Base-by-base conservation (phyloP, 352 stramenopile genomes). In the Globisporangium heterothallicum region DNA sequence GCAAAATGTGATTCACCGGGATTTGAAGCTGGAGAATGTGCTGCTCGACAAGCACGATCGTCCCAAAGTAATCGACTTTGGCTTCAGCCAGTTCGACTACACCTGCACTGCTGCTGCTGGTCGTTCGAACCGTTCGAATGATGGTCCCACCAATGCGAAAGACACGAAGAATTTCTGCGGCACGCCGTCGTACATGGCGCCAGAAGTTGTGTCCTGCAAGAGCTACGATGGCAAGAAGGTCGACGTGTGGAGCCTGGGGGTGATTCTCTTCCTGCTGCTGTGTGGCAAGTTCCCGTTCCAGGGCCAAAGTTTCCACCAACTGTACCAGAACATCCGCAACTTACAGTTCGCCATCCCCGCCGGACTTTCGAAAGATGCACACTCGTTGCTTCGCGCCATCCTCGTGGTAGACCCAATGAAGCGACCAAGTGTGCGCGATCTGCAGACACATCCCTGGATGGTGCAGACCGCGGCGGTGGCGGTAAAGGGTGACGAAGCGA, bases 271-370 rank as follows among this genome's bases (percentile, higher is more conserved):
- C 42, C 35, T 80, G 24, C 48, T 84, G 41, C 49, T 84, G 1
- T 78, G 64, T 6, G 73, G 70, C 6, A 59, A 60, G 10, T 74
- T 76, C 22, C 73, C 73, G n/a, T 98, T 98, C 64, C 97, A 98
- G 55, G 66, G 59, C 14, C 26, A 44, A 9, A 90, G 70, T n/a
- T 52, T 86, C 26, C 59, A 68, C 10, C 64, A 80, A 10, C 48
- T 80, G 9, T 75, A 78, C 55, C 55, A 67, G 40, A 68, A 64
- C 9, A 75, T 75, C 40, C 59, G 65, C 12, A 55, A 22, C 1
- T 42, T 52, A 4, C 32, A 26, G 32, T 48, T 62, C 21, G 19
- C 46, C 16, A 62, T 75, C 32, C 49, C 56, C 6, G n/a, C 22
- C 3, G 30, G 25, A 14, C 47, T 88, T 4, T 83, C 73, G 0